phyloP scores from a whole-genome alignment of 2,329 filamentous ascomycete genomes.

The Trichoderma atrobrunneum region DNA sequence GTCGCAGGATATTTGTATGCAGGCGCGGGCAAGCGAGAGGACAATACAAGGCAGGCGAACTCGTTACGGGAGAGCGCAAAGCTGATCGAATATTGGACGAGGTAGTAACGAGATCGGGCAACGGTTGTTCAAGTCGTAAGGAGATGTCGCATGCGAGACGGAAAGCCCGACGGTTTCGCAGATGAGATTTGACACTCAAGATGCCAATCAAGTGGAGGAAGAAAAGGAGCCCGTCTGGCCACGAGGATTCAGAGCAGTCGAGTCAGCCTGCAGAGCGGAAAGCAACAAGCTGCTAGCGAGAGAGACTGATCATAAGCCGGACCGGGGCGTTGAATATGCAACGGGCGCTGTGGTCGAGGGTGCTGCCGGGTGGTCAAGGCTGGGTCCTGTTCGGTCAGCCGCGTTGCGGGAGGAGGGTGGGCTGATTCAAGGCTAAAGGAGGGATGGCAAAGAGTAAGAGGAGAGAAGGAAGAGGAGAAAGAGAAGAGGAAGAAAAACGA shows the following conservation, averaged over 20 bases:
- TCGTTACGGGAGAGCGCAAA: background rate
- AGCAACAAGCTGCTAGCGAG: conserved; percentile 6
- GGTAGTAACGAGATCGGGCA: conserved; percentile 9
- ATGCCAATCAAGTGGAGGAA: background rate
- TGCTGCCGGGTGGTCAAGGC: conserved; percentile 28
- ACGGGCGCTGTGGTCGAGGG: conserved; percentile 15
- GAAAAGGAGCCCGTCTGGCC: conserved; percentile 6
- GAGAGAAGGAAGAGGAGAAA: conserved; percentile 11
- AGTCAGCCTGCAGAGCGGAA: conserved; percentile 8
- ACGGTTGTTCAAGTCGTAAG: conserved; percentile 4
- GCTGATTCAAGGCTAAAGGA: conserved; percentile 15
- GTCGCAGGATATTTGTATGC: conserved; percentile 12
- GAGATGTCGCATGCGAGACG: conserved; percentile 4
- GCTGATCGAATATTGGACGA: background rate
- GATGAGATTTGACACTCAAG: conserved; percentile 1
- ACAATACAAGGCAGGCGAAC: background rate
- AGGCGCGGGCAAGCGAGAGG: background rate
- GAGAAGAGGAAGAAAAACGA: conserved; percentile 15
- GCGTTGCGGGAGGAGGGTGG: conserved; percentile 20
- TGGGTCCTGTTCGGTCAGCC: conserved; percentile 31
- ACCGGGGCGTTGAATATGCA: background rate
- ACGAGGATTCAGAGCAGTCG: conserved; percentile 7
- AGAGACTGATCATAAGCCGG: conserved; percentile 11
- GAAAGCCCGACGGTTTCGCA: background rate
- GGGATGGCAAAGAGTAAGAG: background rate